Base-by-base conservation (phyloP, 179 eudicot species). In the Beta corolliflora region DNA sequence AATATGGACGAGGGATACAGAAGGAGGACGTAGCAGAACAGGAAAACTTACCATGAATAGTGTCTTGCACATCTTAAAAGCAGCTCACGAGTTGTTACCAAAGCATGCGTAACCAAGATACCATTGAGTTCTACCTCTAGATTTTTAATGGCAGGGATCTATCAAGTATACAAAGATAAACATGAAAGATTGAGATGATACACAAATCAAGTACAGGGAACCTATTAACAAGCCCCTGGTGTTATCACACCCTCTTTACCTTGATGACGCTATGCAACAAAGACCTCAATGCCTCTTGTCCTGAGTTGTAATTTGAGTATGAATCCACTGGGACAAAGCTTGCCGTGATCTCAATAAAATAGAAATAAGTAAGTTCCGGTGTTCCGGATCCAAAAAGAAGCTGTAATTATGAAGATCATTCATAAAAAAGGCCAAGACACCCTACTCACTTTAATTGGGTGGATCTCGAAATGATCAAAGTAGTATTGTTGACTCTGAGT, bases 391-490 rank as follows among this genome's bases (percentile, higher is more conserved):
- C 73, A 80, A 68, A 45, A 25, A 54, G 16, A 29, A 78, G 59
- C 44, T 54, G 45, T 65, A 44, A 44, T 9, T 14, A 66, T 36
- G 41, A 36, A 59, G 81, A 70, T 59, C 53, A 73, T 15, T 10
- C 68, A 70, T 29, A 52, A 7, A 74, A 18, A 44, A 80, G 61
- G 77, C 66, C 59, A 73, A 77, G 7, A 55, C 66, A 79, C 61
- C 75, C 46, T 64, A 79, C 88, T 77, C 73, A 97, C 98, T 97
- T 93, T 97, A 69, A 97, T 77, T 68, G 99, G 99, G 88, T 93
- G 99, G 77, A 97, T 92, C 91, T 94, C 99, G 84, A 97, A 97
- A 86, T 93, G 97, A 83, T 94, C 98, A 85, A 97, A 94, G 88
- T 97, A 97, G 86, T 97, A 97, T 52, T 90, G 93, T 81, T 79